Percentiles rank a stretch among this genome's conserved stretches.
Conservation (phyloP, 2,329 filamentous ascomycete genomes). For the Alternaria gaisen region DNA sequence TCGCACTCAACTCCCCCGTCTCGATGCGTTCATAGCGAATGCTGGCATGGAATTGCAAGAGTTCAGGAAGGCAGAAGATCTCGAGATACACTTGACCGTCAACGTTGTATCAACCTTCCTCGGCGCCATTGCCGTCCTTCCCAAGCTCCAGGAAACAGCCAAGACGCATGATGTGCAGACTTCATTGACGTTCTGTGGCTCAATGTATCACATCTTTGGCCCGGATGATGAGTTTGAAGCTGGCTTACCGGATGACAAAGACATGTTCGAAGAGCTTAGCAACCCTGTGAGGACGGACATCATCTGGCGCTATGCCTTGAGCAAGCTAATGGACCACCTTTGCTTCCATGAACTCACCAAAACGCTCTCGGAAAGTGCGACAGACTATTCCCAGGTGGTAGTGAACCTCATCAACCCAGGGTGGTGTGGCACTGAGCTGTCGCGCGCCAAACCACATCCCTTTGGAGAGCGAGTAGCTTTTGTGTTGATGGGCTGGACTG, state of each 20-base stretch:
- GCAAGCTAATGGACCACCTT: constrained; percentile 20
- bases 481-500: constrained; percentile 16
- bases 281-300: constrained; percentile 9
- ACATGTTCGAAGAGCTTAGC: constrained; percentile 18
- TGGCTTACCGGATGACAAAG: not conserved
- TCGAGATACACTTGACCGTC: constrained; percentile 36
- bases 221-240: not conserved
- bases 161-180: constrained; percentile 6
- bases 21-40: constrained; percentile 26
- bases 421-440: constrained; percentile 12
- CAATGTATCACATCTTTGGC: constrained; percentile 20
- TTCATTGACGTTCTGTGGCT: constrained; percentile 16
- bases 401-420: constrained; percentile 15
- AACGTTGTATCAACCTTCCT: constrained; percentile 37
- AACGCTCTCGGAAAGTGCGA: not conserved
- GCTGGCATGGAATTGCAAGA: constrained; percentile 17
- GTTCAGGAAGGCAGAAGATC: constrained; percentile 26
- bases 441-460: constrained; percentile 12
- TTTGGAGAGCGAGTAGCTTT: constrained; percentile 9
- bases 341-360: constrained; percentile 10
- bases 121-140: constrained; percentile 30
- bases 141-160: constrained; percentile 16
- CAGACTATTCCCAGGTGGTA: not conserved
- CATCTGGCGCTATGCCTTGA: constrained; percentile 17
- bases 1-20: constrained; percentile 8